Evolutionary conservation across 352 stramenopile genomes (phyloP).

Genomic region (Phytophthora pistaciae): DNA sequence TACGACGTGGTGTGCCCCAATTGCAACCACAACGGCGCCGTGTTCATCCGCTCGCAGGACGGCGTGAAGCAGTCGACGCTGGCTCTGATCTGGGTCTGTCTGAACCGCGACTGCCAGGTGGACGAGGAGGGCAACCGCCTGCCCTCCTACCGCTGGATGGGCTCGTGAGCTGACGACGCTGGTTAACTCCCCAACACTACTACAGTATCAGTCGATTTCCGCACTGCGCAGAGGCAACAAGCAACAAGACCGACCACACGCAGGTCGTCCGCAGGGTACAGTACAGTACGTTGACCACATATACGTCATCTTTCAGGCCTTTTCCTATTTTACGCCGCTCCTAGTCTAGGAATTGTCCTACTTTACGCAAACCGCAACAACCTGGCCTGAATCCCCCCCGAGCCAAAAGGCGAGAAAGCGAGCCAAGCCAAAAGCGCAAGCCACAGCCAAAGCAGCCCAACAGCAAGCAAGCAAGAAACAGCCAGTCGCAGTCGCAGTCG

Average conservation of each 20-base stretch:
- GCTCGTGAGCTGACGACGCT: constrained; percentile 32
- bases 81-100: constrained; percentile 89
- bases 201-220: too few species aligned
- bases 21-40: constrained; percentile 80
- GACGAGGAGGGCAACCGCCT: constrained; percentile 88
- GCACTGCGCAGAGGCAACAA: too few species aligned
- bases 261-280: background rate
- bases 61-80: constrained; percentile 90
- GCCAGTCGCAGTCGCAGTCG: background rate
- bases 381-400: constrained; percentile 14
- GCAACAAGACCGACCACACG: too few species aligned
- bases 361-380: constrained; percentile 14
- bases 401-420: constrained; percentile 32
- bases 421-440: constrained; percentile 6
- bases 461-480: constrained; percentile 11
- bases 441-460: too few species aligned
- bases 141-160: constrained; percentile 90
- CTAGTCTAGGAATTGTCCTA: constrained; percentile 8
- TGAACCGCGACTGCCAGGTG: constrained; percentile 89
- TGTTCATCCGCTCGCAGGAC: constrained; percentile 91
- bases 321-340: background rate
- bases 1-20: constrained; percentile 87
- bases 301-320: background rate
- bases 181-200: too few species aligned
- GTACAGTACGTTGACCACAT: constrained; percentile 3